phyloP scores from a whole-genome alignment of 768 basidiomycete genomes.

The Mycena epipterygia region DNA sequence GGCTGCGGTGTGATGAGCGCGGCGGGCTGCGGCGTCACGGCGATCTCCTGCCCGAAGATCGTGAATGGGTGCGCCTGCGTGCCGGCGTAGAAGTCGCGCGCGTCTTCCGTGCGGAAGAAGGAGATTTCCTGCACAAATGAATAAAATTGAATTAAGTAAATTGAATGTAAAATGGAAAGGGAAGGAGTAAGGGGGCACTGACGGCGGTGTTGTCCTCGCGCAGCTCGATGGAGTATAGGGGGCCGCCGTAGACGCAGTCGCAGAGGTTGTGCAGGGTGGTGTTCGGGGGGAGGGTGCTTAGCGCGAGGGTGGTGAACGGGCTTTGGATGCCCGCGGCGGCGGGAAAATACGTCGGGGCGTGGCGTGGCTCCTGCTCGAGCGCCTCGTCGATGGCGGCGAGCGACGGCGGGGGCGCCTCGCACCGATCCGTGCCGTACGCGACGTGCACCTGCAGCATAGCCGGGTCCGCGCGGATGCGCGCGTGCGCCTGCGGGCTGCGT shows the following conservation, averaged over 20 bases:
- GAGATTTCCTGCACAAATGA: background rate
- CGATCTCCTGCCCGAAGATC: background rate
- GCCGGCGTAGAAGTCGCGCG: slow-evolving; percentile 14
- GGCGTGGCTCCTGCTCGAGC: background rate
- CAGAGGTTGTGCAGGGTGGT: background rate
- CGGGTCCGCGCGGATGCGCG: slow-evolving; percentile 1
- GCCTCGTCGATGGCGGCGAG: background rate
- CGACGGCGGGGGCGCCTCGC: background rate
- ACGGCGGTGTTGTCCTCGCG: background rate
- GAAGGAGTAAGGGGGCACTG: background rate
- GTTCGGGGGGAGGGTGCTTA: background rate
- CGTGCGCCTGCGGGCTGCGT: background rate
- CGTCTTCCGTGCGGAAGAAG: slow-evolving; percentile 8
- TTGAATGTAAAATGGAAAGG: too few species aligned
- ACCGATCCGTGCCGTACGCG: slow-evolving; percentile 5
- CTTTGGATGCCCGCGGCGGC: background rate
- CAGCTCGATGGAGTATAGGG: background rate
- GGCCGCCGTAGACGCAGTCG: background rate
- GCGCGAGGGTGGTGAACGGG: background rate
- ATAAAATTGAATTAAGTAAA: background rate
- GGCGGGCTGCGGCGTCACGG: background rate
- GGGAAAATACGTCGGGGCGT: background rate
- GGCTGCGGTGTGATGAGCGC: too few species aligned
- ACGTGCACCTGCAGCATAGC: background rate
- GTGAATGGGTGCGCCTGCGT: background rate